Base-by-base conservation (phyloP, 176 grass and related monocot genomes). In the Rhynchospora pubera region DNA sequence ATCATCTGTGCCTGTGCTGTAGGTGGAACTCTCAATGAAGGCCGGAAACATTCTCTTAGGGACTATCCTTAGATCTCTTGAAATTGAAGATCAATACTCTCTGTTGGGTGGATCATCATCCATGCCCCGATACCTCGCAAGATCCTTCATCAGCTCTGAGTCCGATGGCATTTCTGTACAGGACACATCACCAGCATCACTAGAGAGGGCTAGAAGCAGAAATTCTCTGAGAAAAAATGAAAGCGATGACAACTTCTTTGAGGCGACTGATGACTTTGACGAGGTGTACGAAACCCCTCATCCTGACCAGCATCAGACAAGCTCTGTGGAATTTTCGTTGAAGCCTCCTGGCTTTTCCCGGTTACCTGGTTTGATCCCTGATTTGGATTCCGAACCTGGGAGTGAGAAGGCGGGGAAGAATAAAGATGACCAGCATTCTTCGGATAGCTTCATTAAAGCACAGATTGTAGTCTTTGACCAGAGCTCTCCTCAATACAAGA, bases 11-110 rank as follows among this genome's bases (percentile, higher is more conserved):
- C 77, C 32, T 85, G 44, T 88, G 57, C 34, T 51, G 77, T 84
- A 97, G 94, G 87, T 97, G 46, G 95, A 97, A 79, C 88, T 97
- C 50, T 97, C 92, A 58, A 81, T 97, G 87, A 91, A 91, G 84
- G 90, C 85, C 24, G 90, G 85, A 65, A 89, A 91, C 75, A 86
- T 97, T 86, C 61, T 94, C 62, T 91, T 97, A 83, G 95, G 92
- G 70, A 97, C 95, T 80, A 90, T 94, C 84, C 81, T 97, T 77
- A 85, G 87, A 89, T 97, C 95, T 53, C 84, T 97, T 46, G 95
- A 97, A 88, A 92, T 97, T 81, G 94, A 97, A 89, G 92, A 97
- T 69, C 91, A 92, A 74, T 89, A 87, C 87, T 88, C 79, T 62
- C 88, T 72, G 73, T 82, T 85, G n/a, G 90, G 87, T 57, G 85